These are phyloP conservation scores for Hypoxylon sp. DNA, from an alignment of 2,329 filamentous ascomycete species.

Conservation along the genomic window DNA sequence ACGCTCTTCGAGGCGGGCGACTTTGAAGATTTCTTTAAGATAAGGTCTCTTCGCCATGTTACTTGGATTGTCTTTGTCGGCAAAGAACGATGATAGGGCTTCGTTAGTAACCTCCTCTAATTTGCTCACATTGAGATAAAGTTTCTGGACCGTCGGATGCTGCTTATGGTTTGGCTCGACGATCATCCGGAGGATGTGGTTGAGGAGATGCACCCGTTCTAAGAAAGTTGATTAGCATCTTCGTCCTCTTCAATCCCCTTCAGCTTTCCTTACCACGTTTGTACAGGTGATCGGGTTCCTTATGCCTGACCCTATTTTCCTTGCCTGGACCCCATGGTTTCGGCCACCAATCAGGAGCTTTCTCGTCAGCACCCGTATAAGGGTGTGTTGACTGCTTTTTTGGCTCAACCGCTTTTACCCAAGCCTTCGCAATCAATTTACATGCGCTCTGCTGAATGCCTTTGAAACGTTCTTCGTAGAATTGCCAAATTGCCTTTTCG, in stretches of 20 bases:
- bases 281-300: constrained; percentile 80
- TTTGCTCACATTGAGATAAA: constrained; percentile 67
- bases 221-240: constrained; percentile 24
- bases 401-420: constrained; percentile 81
- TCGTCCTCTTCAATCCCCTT: constrained; percentile 23
- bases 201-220: constrained; percentile 73
- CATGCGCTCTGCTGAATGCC: constrained; percentile 79
- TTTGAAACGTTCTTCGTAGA: constrained; percentile 74
- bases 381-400: constrained; percentile 83
- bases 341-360: constrained; percentile 78
- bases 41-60: constrained; percentile 70
- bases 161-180: constrained; percentile 65
- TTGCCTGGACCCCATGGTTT: constrained; percentile 66
- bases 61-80: constrained; percentile 66
- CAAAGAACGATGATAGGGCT: constrained; percentile 70
- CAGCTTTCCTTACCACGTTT: constrained; percentile 69
- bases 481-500: constrained; percentile 67
- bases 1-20: constrained; percentile 70
- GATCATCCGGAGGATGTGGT: constrained; percentile 72
- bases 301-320: constrained; percentile 73
- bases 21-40: constrained; percentile 73
- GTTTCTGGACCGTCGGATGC: constrained; percentile 67
- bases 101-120: constrained; percentile 72
- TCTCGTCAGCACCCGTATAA: constrained; percentile 75
- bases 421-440: constrained; percentile 81